Percentiles rank a stretch among this genome's conserved stretches.
These are phyloP conservation scores for Lactuca saligna DNA, from an alignment of 129 eudicot species.

Conservation along the genomic window DNA sequence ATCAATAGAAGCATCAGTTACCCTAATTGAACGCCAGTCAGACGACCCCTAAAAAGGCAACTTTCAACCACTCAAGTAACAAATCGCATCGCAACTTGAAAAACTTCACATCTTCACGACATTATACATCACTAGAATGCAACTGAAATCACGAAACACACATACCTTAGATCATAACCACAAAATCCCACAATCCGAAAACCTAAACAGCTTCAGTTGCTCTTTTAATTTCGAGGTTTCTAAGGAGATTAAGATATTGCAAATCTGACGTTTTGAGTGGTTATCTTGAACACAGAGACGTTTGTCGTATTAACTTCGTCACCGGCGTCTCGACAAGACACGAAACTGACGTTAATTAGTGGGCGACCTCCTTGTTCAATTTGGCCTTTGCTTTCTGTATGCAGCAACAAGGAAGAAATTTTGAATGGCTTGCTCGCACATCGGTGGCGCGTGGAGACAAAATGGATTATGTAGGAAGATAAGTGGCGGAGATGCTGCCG, in stretches of 20 bases:
- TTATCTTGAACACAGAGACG: neutral
- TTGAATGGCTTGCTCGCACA: neutral
- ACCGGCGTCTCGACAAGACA: slow-evolving; percentile 11
- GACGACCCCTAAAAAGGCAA: slow-evolving; percentile 6
- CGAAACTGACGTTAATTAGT: slow-evolving; percentile 21
- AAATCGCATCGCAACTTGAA: slow-evolving; percentile 14
- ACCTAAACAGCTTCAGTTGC: slow-evolving; percentile 4
- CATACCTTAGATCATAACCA: slow-evolving; percentile 14
- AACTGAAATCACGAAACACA: slow-evolving; percentile 3
- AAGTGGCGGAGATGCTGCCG: slow-evolving; percentile 24
- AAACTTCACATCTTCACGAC: neutral
- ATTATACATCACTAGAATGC: slow-evolving; percentile 5
- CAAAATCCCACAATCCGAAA: neutral
- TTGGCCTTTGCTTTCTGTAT: slow-evolving; percentile 35
- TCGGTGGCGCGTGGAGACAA: slow-evolving; percentile 25
- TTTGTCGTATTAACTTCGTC: slow-evolving; percentile 23
- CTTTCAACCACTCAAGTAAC: neutral
- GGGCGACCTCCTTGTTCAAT: slow-evolving; percentile 27
- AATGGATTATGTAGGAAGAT: neutral
- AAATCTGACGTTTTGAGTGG: slow-evolving; percentile 13
- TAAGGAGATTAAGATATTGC: slow-evolving; percentile 1
- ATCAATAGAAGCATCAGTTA: slow-evolving; percentile 11
- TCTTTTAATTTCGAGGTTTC: slow-evolving; percentile 3
- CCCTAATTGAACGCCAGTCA: slow-evolving; percentile 15
- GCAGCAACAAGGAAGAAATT: slow-evolving; percentile 16